Base-by-base conservation (phyloP, 2,329 filamentous ascomycete genomes). In the Beauveria caledonica region DNA sequence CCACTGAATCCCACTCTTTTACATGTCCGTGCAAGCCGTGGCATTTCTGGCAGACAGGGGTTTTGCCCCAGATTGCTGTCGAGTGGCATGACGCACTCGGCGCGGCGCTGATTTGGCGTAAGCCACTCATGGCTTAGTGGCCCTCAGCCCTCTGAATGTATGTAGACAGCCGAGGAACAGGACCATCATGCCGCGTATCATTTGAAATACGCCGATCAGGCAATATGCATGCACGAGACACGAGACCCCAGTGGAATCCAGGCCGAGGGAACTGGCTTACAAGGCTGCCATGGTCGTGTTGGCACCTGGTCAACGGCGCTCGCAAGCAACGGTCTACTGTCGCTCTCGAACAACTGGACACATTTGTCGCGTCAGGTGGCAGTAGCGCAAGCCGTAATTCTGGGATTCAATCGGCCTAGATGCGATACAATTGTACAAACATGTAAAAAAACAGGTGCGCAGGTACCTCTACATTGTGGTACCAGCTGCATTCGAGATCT, bases 51-150 rank as follows among this genome's bases (percentile, higher is more conserved):
- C 68, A 36, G 15, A 13, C 33, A 70, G 68, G 69, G 70, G 65
- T 71, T 58, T 48, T 66, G 68, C 70, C 69, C 70, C 69, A 62
- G 68, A 72, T 71, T 70, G 44, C 33, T 64, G 64, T 65, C 63
- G 65, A 66, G 68, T 54, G 53, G 49, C 50, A 51, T 58, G 55
- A 42, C 55, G 55, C 45, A 42, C 45, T 29, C 27, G 44, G 45
- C 45, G 29, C 7, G 36, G 40, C 17, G 40, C 40, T 29, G 17
- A 19, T 68, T 65, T 42, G 40, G 40, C 11, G 45, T 58, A 42
- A 44, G 55, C 55, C 45, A 42, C 23, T 58, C 46, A 17, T 15
- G 42, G 46, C 23, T 27, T 50, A 50, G 56, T 36, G 53, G 27
- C 53, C 11, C 25, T 45, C 17, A n/a, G n/a, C n/a, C n/a, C n/a